Evolutionary conservation across 2,329 filamentous ascomycete species (phyloP).

Genomic region (Clarireedia sp.): DNA sequence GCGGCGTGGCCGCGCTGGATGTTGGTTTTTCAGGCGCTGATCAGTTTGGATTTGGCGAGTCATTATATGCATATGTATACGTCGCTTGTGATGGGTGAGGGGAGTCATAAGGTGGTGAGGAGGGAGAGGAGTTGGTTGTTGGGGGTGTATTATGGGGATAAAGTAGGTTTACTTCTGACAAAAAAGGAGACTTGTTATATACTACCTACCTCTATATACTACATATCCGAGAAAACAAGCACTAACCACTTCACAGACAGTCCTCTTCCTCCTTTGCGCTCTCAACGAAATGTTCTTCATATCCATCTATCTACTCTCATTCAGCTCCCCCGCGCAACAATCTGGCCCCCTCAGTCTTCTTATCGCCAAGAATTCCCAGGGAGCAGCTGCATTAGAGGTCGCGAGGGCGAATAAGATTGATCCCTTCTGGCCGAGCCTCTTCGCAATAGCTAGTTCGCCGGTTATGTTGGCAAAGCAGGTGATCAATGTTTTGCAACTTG

Average conservation of each 20-base stretch:
- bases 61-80: slow-evolving; percentile 99
- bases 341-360: slow-evolving; percentile 65
- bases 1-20: slow-evolving; percentile 92
- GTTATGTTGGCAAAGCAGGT: slow-evolving; percentile 88
- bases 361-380: slow-evolving; percentile 75
- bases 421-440: slow-evolving; percentile 66
- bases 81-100: slow-evolving; percentile 74
- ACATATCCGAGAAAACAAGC: not conserved
- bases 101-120: slow-evolving; percentile 90
- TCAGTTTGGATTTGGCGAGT: slow-evolving; percentile 85
- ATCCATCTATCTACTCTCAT: slow-evolving; percentile 92
- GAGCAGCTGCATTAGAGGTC: slow-evolving; percentile 83
- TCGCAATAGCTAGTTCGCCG: slow-evolving; percentile 72
- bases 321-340: slow-evolving; percentile 61
- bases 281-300: slow-evolving; percentile 98
- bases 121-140: slow-evolving; percentile 80
- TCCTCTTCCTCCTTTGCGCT: slow-evolving; percentile 83
- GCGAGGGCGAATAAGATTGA: slow-evolving; percentile 92
- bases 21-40: slow-evolving; percentile 87
- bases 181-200: not conserved
- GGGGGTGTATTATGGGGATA: slow-evolving; percentile 96
- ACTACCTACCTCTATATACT: too few relatives aligned
- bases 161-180: slow-evolving; percentile 47
- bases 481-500: slow-evolving; percentile 88
- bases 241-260: slow-evolving; percentile 47